These are phyloP conservation scores for Neurospora sp. DNA, from an alignment of 495 filamentous ascomycete genomes.

Conservation along the genomic window DNA sequence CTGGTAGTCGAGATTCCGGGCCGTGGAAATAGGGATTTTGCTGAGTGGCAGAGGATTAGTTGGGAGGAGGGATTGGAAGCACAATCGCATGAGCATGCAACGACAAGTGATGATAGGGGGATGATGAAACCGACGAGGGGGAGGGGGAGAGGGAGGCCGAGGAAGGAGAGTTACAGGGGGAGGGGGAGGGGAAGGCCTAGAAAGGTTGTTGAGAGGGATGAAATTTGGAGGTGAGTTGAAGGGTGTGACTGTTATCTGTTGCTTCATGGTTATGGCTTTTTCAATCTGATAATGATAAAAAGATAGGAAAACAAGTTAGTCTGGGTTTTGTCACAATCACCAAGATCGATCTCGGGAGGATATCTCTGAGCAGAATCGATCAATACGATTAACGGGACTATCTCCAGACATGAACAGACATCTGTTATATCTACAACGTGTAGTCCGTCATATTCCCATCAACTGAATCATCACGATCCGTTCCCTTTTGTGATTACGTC, in stretches of 20 bases:
- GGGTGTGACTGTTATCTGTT: too few species aligned
- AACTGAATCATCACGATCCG: neutral
- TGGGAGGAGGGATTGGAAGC: neutral
- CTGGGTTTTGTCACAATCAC: neutral
- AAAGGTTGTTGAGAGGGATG: too few species aligned
- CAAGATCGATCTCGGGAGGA: neutral
- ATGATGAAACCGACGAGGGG: neutral
- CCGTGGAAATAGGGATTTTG: neutral
- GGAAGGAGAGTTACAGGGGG: neutral
- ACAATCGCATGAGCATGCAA: too few species aligned
- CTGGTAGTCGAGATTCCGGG: neutral
- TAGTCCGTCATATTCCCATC: neutral
- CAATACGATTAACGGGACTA: neutral
- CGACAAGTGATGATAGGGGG: too few species aligned
- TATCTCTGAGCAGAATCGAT: neutral
- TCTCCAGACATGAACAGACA: neutral
- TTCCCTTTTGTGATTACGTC: neutral
- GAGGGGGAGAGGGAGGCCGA: neutral
- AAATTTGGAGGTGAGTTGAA: too few species aligned
- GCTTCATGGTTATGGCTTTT: neutral
- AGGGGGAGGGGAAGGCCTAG: neutral
- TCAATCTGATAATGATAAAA: neutral
- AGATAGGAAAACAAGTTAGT: neutral
- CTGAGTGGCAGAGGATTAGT: neutral
- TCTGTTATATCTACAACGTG: neutral